phyloP scores from a whole-genome alignment of 352 stramenopile genomes.

The Phytophthora boehmeriae region DNA sequence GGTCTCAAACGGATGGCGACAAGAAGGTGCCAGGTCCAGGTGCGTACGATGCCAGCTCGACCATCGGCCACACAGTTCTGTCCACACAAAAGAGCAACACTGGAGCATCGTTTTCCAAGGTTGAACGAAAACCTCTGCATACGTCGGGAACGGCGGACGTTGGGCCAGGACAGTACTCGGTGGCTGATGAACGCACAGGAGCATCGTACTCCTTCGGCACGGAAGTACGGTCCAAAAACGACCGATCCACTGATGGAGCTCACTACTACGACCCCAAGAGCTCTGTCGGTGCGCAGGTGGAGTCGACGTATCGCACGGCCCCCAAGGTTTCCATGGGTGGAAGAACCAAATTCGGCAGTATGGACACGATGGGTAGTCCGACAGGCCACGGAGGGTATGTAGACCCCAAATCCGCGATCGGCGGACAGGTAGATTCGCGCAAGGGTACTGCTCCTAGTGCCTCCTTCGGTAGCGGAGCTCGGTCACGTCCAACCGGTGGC shows the following conservation, averaged over 20 bases:
- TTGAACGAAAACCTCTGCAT: slow-evolving; percentile 69
- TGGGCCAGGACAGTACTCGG: slow-evolving; percentile 29
- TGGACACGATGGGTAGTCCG: slow-evolving; percentile 25
- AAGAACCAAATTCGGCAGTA: too few relatives aligned
- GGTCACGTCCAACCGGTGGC: slow-evolving; percentile 50
- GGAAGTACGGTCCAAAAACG: too few relatives aligned
- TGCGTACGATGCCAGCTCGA: slow-evolving; percentile 62
- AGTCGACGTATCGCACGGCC: too few relatives aligned
- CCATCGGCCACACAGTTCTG: slow-evolving; percentile 66
- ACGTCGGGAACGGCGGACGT: slow-evolving; percentile 56
- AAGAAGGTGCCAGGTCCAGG: slow-evolving; percentile 69
- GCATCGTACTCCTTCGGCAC: too few relatives aligned
- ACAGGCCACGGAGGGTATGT: slow-evolving; percentile 16
- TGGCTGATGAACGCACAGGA: too few relatives aligned
- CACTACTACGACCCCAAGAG: too few relatives aligned
- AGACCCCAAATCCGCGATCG: slow-evolving; percentile 16
- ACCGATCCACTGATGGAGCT: too few relatives aligned
- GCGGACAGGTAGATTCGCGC: slow-evolving; percentile 75
- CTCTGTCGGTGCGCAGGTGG: too few relatives aligned
- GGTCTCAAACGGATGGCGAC: slow-evolving; percentile 39
- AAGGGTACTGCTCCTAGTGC: slow-evolving; percentile 69
- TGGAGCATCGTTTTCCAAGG: slow-evolving; percentile 65
- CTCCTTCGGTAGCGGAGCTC: slow-evolving; percentile 70
- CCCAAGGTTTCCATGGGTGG: too few relatives aligned
- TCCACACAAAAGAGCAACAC: slow-evolving; percentile 76